Evolutionary conservation across 202 grass and related monocot species (phyloP), one percentile per base, ranked within the genome.

Genomic region (Setaria italica): DNA sequence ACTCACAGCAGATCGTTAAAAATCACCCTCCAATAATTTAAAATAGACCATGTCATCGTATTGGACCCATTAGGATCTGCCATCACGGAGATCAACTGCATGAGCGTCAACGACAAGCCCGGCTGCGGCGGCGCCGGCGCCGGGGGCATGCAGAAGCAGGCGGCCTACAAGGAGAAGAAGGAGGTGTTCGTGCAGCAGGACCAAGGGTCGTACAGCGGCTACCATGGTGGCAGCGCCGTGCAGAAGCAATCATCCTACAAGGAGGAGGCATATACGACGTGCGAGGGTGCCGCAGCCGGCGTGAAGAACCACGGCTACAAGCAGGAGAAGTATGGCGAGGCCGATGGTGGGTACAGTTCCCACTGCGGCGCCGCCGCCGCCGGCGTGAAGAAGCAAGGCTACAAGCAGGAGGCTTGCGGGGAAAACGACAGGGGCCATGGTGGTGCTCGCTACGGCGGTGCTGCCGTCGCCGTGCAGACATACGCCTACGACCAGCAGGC

Each of bases 41-140:
- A 25, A 25, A 25, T 25, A 25, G 25, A 25, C 25, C 25, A 25
- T 25, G 25, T 25, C 25, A 25, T 25, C 25, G 25, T 25, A 25
- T 25, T 25, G 25, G 25, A 25, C 25, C 25, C 25, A 25, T 25
- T 25, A 25, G 25, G 25, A 25, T 25, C 25, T 25, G 25, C 25
- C 25, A 25, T 87, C 21, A 80, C 62, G 21, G 68, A 84, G 80
- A 84, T 90, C 2, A 74, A 72, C 84, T 50, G 54, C 21, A 53
- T 84, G 80, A 48, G 9, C 51, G 21, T 90, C 85, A 84, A 79
- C 74, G 74, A 74, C 15, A 87, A 79, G 8, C n/a, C 80, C 4
- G 2, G 25, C 0, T 59, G 16, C 39, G 48, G 17, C 41, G 50
- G 0, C 14, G 66, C 3, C 58, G 53, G 9, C 30, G 78, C 14